These are phyloP conservation scores for Trapa incisa DNA, from an alignment of 345 rosid species.

Conservation along the genomic window DNA sequence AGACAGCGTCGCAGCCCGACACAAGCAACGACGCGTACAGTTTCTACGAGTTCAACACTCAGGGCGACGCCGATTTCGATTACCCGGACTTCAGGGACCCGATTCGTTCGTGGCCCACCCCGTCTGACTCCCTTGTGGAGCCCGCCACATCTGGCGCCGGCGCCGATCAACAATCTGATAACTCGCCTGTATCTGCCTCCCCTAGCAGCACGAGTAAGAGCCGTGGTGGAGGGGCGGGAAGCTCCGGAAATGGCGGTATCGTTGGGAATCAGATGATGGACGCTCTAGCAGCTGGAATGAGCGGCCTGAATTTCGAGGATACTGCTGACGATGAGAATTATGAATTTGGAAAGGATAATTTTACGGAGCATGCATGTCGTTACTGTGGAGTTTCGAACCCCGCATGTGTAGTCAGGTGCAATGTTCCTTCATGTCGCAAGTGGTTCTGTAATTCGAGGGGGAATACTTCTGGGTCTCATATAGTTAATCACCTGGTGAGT, in stretches of 20 bases:
- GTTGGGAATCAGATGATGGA: slow-evolving; percentile 40
- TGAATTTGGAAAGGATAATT: slow-evolving; percentile 68
- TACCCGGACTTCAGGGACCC: slow-evolving; percentile 64
- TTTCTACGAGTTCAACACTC: slow-evolving; percentile 90
- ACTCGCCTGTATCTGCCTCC: slow-evolving; percentile 44
- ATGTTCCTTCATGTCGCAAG: slow-evolving; percentile 93
- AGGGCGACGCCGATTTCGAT: slow-evolving; percentile 96
- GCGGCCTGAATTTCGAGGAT: slow-evolving; percentile 91
- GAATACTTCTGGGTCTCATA: slow-evolving; percentile 97
- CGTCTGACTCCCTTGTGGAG: slow-evolving; percentile 65
- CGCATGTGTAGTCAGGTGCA: slow-evolving; percentile 93
- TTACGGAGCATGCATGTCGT: slow-evolving; percentile 85
- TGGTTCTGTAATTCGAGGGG: slow-evolving; percentile 99
- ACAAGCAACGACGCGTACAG: slow-evolving; percentile 74
- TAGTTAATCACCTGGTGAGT: slow-evolving; percentile 95
- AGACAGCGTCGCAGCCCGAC: slow-evolving; percentile 95
- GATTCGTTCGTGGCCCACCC: slow-evolving; percentile 71
- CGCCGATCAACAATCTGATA: slow-evolving; percentile 21
- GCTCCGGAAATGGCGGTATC: slow-evolving; percentile 16
- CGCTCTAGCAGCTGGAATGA: slow-evolving; percentile 58
- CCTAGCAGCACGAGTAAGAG: slow-evolving; percentile 25
- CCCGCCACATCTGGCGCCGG: slow-evolving; percentile 31
- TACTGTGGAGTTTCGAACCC: slow-evolving; percentile 98
- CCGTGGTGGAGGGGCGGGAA: slow-evolving; percentile 21
- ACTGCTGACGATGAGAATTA: slow-evolving; percentile 71